These are phyloP conservation scores for Phlebiopsis gigantea DNA, from an alignment of 768 basidiomycete species.

Conservation along the genomic window DNA sequence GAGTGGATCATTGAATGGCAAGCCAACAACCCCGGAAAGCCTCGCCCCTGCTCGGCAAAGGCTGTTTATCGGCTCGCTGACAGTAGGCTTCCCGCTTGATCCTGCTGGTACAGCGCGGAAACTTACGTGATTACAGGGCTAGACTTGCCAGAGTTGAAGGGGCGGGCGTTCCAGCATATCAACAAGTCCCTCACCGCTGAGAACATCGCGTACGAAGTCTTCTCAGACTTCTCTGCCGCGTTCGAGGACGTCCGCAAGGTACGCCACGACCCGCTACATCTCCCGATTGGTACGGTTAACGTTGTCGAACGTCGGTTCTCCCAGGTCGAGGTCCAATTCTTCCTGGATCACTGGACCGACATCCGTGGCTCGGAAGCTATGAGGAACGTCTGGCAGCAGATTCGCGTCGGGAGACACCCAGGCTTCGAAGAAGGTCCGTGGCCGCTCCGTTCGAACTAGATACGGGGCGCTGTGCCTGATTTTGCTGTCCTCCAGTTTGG, in stretches of 20 bases:
- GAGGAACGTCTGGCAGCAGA: slow-evolving; percentile 81
- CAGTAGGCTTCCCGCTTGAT: slow-evolving; percentile 38
- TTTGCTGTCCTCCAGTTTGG: slow-evolving; percentile 42
- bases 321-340: slow-evolving; percentile 67
- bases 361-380: slow-evolving; percentile 82
- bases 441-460: neutral
- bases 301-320: neutral
- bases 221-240: slow-evolving; percentile 77
- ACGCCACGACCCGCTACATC: slow-evolving; percentile 3
- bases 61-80: slow-evolving; percentile 82
- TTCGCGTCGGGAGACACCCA: slow-evolving; percentile 75
- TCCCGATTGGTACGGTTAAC: neutral
- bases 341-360: slow-evolving; percentile 76
- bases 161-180: slow-evolving; percentile 74
- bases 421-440: slow-evolving; percentile 79
- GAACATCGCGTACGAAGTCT: slow-evolving; percentile 83
- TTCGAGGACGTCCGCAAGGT: slow-evolving; percentile 81
- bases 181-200: slow-evolving; percentile 67
- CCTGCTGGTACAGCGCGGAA: neutral
- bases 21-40: slow-evolving; percentile 50
- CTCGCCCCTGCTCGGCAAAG: slow-evolving; percentile 78
- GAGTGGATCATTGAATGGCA: slow-evolving; percentile 78
- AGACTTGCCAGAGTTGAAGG: slow-evolving; percentile 65
- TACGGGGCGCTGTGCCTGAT: neutral
- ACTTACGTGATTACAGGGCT: slow-evolving; percentile 41